Percentiles rank a stretch among this genome's conserved stretches.
These are phyloP conservation scores for Boletellus deceptivus DNA, from an alignment of 1,284 basidiomycete genomes.

Conservation along the genomic window DNA sequence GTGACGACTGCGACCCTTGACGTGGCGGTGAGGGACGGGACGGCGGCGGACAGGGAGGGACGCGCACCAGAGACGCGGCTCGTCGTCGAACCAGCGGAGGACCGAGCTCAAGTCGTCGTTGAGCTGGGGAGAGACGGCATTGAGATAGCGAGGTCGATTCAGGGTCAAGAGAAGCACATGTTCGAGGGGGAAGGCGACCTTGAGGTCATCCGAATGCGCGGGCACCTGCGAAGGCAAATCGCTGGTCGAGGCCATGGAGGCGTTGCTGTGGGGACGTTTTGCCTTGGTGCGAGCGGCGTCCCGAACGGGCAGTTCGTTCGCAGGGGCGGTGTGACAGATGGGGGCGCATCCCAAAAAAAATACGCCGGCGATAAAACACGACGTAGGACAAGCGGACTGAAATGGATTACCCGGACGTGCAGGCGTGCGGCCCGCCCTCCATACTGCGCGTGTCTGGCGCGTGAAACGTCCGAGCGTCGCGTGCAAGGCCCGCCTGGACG, in stretches of 20 bases:
- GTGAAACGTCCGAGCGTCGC: conserved; percentile 26
- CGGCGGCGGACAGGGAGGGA: conserved; percentile 2
- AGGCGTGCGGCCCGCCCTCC: too few relatives aligned
- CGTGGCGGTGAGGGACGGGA: neutral
- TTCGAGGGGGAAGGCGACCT: conserved; percentile 56
- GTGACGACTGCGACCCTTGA: conserved; percentile 75
- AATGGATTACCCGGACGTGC: too few relatives aligned
- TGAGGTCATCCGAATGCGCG: conserved; percentile 53
- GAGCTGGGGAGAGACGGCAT: conserved; percentile 70
- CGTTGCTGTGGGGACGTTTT: too few relatives aligned
- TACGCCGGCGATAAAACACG: too few relatives aligned
- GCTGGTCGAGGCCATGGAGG: conserved; percentile 8
- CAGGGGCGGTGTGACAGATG: too few relatives aligned
- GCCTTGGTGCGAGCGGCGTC: too few relatives aligned
- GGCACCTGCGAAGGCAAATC: conserved; percentile 29
- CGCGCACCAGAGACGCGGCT: conserved; percentile 67
- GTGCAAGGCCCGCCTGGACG: neutral
- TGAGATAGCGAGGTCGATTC: conserved; percentile 72
- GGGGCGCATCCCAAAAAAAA: too few relatives aligned
- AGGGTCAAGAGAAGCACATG: conserved; percentile 73
- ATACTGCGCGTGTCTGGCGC: too few relatives aligned
- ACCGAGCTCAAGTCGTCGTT: conserved; percentile 52
- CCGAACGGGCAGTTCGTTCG: too few relatives aligned
- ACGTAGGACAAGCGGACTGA: too few relatives aligned
- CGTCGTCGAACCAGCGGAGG: conserved; percentile 77